Conservation (phyloP, 2,329 filamentous ascomycete genomes). For the Allantophomopsis cytisporea region DNA sequence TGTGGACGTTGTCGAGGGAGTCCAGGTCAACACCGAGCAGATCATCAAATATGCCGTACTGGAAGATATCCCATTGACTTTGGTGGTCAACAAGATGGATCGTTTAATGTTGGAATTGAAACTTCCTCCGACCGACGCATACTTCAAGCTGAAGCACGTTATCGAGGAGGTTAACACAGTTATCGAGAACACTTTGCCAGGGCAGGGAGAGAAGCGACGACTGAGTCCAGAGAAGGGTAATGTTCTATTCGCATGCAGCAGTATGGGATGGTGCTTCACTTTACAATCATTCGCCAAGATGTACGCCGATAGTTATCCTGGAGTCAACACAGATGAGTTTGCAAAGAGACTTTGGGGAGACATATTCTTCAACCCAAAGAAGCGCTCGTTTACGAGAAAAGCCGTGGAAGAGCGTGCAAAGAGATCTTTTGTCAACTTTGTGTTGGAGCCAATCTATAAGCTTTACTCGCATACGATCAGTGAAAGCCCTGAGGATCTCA, state of each 20-base stretch:
- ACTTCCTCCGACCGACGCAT: conserved; percentile 86
- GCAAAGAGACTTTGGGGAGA: conserved; percentile 85
- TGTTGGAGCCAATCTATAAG: conserved; percentile 96
- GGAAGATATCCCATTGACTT: conserved; percentile 74
- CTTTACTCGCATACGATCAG: conserved; percentile 91
- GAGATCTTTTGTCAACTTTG: conserved; percentile 84
- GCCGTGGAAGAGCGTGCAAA: conserved; percentile 66
- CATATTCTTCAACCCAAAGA: conserved; percentile 86
- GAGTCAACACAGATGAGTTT: conserved; percentile 73
- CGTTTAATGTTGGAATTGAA: conserved; percentile 88
- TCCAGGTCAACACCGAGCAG: conserved; percentile 95
- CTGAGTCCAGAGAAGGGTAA: conserved; percentile 95
- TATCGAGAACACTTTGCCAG: conserved; percentile 78
- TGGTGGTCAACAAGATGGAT: conserved; percentile 97
- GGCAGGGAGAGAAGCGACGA: conserved; percentile 63
- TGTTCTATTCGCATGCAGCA: conserved; percentile 88
- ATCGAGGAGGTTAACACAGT: conserved; percentile 95
- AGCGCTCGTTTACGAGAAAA: conserved; percentile 85
- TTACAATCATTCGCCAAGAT: conserved; percentile 88
- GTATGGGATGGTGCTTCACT: conserved; percentile 95
- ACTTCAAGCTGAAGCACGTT: conserved; percentile 99
- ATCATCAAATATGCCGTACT: conserved; percentile 93
- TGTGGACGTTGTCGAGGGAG: conserved; percentile 95
- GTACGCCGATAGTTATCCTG: conserved; percentile 82
- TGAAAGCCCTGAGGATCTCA: conserved; percentile 74